Base-by-base conservation (phyloP, 345 rosid species). In the Durio zibethinus region DNA sequence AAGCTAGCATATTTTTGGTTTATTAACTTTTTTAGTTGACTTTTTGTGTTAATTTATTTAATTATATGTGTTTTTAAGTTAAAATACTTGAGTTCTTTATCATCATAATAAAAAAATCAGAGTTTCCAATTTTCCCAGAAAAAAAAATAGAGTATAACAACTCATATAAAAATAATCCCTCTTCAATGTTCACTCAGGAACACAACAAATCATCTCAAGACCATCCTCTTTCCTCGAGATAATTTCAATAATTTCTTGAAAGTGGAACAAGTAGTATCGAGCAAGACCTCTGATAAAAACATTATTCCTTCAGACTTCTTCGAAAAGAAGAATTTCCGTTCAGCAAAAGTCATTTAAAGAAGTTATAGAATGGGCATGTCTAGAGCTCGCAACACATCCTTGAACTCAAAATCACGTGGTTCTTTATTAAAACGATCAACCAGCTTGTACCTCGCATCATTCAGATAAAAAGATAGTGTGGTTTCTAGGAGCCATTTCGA, bases 401-500 rank as follows among this genome's bases (percentile, higher is more conserved):
- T 90, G 87, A 95, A 93, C 78, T 95, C 97, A 47, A 93, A 95
- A 76, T 95, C 90, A 25, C 75, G 88, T 0, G 98, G 86, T 73
- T 90, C 82, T 75, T 88, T 93, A 81, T 96, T 96, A 86, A 95
- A 95, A 78, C 80, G 80, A 67, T 95, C 97, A 6, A 96, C 92
- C 74, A 93, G 85, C 83, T 87, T 89, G 92, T 85, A 92, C 86
- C 93, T 83, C 33, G 53, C 56, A 84, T 96, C 98, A n/a, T 92
- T 92, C 76, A 96, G 79, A 78, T 96, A 96, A 78, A 93, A 93
- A 16, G 98, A 92, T 77, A 90, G 99, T 63, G 87, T 70, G 65
- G 97, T 88, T 89, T 96, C 97, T 85, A 96, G 69, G n/a, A 93
- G 90, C 98, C 97, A 96, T 80, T 90, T 80, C 4, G 97, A 98